Evolutionary conservation across 2,329 filamentous ascomycete species (phyloP), one percentile per base, ranked within the genome.

Genomic region (Colletotrichum navitas): DNA sequence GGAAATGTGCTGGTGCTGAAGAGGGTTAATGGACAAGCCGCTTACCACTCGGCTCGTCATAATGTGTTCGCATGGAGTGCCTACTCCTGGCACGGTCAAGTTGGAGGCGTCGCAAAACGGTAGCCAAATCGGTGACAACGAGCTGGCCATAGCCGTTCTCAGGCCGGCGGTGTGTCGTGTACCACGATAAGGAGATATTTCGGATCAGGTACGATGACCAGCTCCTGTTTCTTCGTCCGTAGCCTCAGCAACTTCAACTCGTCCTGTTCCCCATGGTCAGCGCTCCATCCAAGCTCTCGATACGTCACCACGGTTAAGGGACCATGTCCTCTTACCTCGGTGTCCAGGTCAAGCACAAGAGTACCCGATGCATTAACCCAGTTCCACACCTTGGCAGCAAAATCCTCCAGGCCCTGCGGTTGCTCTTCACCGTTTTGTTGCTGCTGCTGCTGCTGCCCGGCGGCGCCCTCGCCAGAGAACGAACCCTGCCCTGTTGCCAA

Each of bases 221-320:
- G 83, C 80, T 97, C 94, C 76, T 94, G 92, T 80, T 93, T 94
- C 84, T 91, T 94, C n/a, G 93, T 95, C 74, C 94, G 88, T 74
- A 97, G 79, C 74, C 93, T 87, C 63, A 96, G 81, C 59, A 96
- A 84, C 81, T 91, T 94, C 74, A 95, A 82, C 78, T 95, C 93
- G 77, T 96, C 93, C 87, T 92, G 74, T 29, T 32, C 47, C 16
- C 26, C 10, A 21, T 62, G 47, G 52, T 59, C 45, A 70, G 55
- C 36, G 29, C n/a, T 26, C 29, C 18, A 21, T 52, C 6, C 29
- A 45, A 29, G 11, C 26, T 24, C 26, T 41, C 6, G 29, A 14
- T 11, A 45, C 24, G 49, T 34, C 36, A 8, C 43, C 32, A 8
- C 47, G 7, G 32, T 3, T 12, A 34, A n/a, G 24, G 34, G 16